Evolutionary conservation across 1,284 basidiomycete genomes (phyloP), one percentile per base, ranked within the genome.

Genomic region (Ustilago trichophora): DNA sequence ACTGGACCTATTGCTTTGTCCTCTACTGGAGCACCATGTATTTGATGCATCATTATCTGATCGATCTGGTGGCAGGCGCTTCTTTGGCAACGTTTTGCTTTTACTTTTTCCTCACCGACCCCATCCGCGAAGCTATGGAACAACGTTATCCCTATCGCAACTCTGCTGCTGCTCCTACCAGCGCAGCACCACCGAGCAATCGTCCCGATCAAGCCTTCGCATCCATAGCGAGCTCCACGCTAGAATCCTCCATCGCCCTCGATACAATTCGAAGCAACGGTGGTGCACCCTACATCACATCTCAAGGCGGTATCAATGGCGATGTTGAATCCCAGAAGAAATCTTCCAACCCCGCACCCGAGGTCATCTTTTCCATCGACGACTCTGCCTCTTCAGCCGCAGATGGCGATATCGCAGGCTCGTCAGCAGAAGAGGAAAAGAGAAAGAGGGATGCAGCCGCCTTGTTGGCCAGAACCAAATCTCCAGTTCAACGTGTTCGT

Each of bases 1-100:
- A 90, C 58, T 98, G 93, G 92, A 84, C 83, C 0, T 98, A 98
- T 82, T 88, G 88, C 2, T 88, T 87, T n/a, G 84, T 92, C 27
- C 86, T 98, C 2, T 98, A 96, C 83, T 98, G 94, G 95, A 89
- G 91, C 21, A 98, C 95, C 29, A 98, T 98, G 95, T 73, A 73
- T 48, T 67, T 79, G 18, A 79, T 78, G 70, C 80, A 82, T 43
- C 80, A 98, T 84, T 98, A 98, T 85, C 88, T 98, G 73, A 92
- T 98, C 83, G 96, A 98, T 79, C 89, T 98, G 72, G 91, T 94
- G 31, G 91, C 89, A 4, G 95, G 95, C 8, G 92, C 91, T 0
- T 96, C 93, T 80, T 86, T 98, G 55, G 90, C 93, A 19, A 90
- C 90, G 13, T 86, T 87, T 11, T 89, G 87, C 77, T 98, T 98